phyloP scores from a whole-genome alignment of 23 red algal genomes.

The Gracilaria vermiculophylla region DNA sequence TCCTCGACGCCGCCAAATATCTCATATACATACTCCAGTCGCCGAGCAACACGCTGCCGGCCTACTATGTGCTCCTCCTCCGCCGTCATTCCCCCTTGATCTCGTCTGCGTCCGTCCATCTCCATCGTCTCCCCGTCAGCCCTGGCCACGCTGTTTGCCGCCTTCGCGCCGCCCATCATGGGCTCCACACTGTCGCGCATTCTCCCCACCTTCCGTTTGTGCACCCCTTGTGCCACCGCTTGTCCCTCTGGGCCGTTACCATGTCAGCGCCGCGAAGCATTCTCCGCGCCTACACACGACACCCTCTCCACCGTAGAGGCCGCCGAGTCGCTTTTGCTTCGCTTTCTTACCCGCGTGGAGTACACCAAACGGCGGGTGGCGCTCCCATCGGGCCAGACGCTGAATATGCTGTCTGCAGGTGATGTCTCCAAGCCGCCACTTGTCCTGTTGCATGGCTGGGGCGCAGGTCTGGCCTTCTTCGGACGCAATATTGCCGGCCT shows the following conservation, averaged over 20 bases:
- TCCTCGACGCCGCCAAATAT: too few relatives aligned
- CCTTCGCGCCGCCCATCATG: not conserved
- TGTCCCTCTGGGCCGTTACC: not conserved
- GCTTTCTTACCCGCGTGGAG: conserved; percentile 9
- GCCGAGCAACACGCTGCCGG: not conserved
- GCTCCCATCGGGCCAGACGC: conserved; percentile 42
- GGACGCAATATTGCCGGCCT: conserved; percentile 55
- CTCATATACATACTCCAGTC: not conserved
- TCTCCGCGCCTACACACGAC: not conserved
- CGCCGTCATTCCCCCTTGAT: not conserved
- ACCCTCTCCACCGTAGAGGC: not conserved
- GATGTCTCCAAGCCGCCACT: conserved; percentile 44
- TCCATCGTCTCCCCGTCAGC: not conserved
- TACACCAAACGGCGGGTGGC: conserved; percentile 36
- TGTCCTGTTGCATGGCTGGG: conserved; percentile 80
- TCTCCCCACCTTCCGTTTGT: not conserved
- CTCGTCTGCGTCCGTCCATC: not conserved
- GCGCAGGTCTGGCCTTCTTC: conserved; percentile 79
- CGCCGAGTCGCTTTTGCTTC: conserved; percentile 41
- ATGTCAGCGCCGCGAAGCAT: not conserved
- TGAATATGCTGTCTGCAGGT: conserved; percentile 61
- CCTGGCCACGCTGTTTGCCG: not conserved
- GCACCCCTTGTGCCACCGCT: not conserved
- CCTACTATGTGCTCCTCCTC: not conserved
- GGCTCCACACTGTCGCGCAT: conserved; percentile 5